Evolutionary conservation across 176 grass and related monocot species (phyloP).

Genomic region (Oryza brachyantha): DNA sequence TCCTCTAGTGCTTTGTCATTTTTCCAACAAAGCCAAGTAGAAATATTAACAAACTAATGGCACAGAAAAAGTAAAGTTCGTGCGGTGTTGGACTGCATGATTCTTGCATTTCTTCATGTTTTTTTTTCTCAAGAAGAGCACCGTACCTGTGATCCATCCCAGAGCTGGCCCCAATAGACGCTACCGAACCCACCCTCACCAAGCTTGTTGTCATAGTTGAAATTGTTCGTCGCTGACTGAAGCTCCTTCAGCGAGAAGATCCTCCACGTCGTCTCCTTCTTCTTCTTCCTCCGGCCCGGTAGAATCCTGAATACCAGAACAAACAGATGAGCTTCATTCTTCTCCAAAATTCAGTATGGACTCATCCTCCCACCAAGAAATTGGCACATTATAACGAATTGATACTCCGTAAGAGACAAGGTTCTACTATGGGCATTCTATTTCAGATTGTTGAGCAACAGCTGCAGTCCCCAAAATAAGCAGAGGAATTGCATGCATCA

Average conservation of each 20-base stretch:
- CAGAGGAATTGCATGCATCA: neutral
- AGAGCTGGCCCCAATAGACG: slow-evolving; percentile 97
- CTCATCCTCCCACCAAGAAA: neutral
- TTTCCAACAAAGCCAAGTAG: neutral
- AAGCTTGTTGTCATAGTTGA: slow-evolving; percentile 97
- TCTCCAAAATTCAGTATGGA: neutral
- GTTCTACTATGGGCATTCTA: slow-evolving; percentile 9
- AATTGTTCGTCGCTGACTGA: slow-evolving; percentile 78
- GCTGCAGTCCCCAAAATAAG: neutral
- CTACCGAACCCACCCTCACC: slow-evolving; percentile 92
- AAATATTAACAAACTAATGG: neutral
- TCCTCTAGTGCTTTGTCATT: neutral
- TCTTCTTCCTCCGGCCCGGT: slow-evolving; percentile 67
- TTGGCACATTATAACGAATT: neutral
- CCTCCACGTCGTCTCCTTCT: slow-evolving; percentile 52
- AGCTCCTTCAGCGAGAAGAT: slow-evolving; percentile 90
- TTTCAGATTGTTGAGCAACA: neutral
- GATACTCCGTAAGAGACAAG: neutral
- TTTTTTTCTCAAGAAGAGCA: slow-evolving; percentile 17
- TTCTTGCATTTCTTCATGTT: neutral
- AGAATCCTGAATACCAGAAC: slow-evolving; percentile 33
- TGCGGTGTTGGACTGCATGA: neutral
- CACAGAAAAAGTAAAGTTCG: neutral
- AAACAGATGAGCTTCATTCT: neutral
- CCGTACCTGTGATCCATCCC: slow-evolving; percentile 85